Conservation (phyloP, 2,329 filamentous ascomycete species). For the Botrytis fabae region DNA sequence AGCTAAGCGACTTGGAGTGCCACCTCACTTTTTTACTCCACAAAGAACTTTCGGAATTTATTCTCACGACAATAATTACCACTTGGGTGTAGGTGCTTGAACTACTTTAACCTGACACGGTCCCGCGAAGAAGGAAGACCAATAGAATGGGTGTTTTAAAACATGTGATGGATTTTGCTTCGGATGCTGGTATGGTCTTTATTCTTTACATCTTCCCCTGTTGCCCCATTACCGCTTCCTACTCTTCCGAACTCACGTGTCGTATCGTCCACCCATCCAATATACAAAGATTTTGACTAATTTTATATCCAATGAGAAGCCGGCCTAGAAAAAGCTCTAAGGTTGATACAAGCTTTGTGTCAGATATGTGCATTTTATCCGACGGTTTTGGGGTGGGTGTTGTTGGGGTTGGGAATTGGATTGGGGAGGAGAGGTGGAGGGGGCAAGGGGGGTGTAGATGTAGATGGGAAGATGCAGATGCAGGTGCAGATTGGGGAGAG, state of each 20-base stretch:
- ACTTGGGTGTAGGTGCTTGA: no score
- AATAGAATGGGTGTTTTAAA: slow-evolving; percentile 22
- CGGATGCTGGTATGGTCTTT: slow-evolving; percentile 31
- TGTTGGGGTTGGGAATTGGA: slow-evolving; percentile 35
- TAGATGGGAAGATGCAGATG: slow-evolving; percentile 37
- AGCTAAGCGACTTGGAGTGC: slow-evolving; percentile 7
- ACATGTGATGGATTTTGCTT: slow-evolving; percentile 33
- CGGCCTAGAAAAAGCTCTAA: slow-evolving; percentile 61
- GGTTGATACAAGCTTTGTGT: slow-evolving; percentile 55
- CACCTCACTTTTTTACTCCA: slow-evolving; percentile 9
- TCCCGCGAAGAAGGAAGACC: not conserved
- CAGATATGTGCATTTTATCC: slow-evolving; percentile 52
- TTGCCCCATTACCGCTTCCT: not conserved
- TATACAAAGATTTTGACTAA: not conserved
- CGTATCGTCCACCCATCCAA: not conserved
- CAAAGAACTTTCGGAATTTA: not conserved
- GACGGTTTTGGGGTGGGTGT: not conserved
- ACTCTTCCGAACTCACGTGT: not conserved
- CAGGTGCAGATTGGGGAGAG: slow-evolving; percentile 35
- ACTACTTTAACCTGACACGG: not conserved
- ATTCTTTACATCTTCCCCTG: no score
- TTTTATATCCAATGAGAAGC: slow-evolving; percentile 42
- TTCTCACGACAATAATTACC: no score
- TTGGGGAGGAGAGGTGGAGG: slow-evolving; percentile 32
- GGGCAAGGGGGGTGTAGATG: not conserved